Evolutionary conservation across 2,329 filamentous ascomycete genomes (phyloP).

Genomic region (Colletotrichum gloeosporioides): DNA sequence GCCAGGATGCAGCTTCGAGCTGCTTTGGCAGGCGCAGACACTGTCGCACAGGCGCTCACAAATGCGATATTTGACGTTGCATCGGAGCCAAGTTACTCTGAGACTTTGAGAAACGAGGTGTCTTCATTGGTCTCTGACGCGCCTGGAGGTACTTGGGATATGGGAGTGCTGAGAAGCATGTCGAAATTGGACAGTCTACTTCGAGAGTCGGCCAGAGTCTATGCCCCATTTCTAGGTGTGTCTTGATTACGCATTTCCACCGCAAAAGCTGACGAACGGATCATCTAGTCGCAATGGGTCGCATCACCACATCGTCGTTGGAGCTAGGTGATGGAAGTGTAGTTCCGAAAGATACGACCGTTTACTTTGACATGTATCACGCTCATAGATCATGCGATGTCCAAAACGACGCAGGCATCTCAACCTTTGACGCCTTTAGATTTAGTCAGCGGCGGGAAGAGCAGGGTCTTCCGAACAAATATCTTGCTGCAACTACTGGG

Average conservation of each 20-base stretch:
- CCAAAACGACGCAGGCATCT: not conserved
- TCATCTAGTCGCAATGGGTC: not conserved
- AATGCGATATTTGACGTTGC: not conserved
- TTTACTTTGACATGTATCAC: conserved; percentile 6
- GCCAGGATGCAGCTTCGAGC: not conserved
- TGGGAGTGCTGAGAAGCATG: not conserved
- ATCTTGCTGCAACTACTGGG: conserved; percentile 27
- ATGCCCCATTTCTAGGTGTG: not conserved
- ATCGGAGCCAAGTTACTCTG: not conserved
- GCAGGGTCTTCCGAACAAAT: not conserved
- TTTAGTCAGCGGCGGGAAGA: not conserved
- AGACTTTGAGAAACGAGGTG: not conserved
- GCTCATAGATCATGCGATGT: not conserved
- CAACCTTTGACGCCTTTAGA: not conserved
- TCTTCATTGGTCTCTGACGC: not conserved
- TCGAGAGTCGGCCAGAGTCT: not conserved
- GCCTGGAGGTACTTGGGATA: not conserved
- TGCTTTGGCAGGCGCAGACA: not conserved
- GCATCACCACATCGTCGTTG: not conserved
- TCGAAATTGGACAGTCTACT: conserved; percentile 1
- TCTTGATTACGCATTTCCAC: not conserved
- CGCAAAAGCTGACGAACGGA: not conserved
- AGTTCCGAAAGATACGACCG: not conserved
- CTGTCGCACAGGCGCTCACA: not conserved
- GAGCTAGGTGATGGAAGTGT: not conserved